Base-by-base conservation (phyloP, 176 grass and related monocot species). In the Oryza brachyantha region DNA sequence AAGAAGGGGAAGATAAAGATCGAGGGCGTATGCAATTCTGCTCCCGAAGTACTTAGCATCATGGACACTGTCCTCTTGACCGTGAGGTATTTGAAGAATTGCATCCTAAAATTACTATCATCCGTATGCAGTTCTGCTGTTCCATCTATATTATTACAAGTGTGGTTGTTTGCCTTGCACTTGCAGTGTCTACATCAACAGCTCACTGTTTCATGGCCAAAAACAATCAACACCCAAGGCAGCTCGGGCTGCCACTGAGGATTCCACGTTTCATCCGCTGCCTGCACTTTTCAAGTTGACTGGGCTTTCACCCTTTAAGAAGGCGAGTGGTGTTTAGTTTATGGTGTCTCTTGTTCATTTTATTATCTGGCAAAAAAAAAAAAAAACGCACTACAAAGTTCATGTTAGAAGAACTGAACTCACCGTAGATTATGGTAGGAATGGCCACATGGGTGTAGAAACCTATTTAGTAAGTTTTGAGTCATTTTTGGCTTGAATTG, bases 111-210 rank as follows among this genome's bases (percentile, higher is more conserved):
- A 13, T 74, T 71, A 16, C 6, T 66, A n/a, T 66, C 7, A 3
- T 69, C 46, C 1, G 34, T 27, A 42, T 61, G 39, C 21, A 40
- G 35, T 68, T 79, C 8, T 61, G 6, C 58, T 69, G 38, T 60
- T 75, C 3, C 12, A 74, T 29, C 6, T 19, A 39, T 55, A 32
- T 42, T 57, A 16, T 25, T 62, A 64, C 83, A 13, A 75, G 8
- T 71, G 37, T 55, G 32, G 11, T 11, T 54, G 57, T 84, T 68
- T 41, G 77, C 72, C 73, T 81, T 78, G 72, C 82, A 97, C 73
- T 81, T 78, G 72, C 82, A 97, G 95, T 69, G 81, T 97, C 46
- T 86, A 92, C 31, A 90, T 97, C 80, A 86, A 97, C 74, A 90
- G 80, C 74, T 88, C 71, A 42, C 90, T 89, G 85, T 90, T 90